Base-by-base conservation (phyloP, 495 filamentous ascomycete species). In the Polyplosphaeria fusca region DNA sequence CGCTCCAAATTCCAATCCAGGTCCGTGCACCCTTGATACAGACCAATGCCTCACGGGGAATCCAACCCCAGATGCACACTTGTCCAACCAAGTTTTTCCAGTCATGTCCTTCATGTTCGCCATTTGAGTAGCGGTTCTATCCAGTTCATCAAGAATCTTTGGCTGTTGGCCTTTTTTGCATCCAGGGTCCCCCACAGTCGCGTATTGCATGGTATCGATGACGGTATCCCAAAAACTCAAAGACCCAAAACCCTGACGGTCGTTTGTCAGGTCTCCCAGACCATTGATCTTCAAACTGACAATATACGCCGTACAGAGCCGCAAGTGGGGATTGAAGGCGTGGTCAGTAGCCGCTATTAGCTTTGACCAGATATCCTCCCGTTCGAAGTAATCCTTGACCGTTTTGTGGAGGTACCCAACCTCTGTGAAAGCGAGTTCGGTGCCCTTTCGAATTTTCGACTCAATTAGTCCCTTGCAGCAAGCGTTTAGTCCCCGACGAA, bases 401-500 rank as follows among this genome's bases (percentile, higher is more conserved):
- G 52, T 47, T 11, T 42, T n/a, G 28, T 55, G 41, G 12, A 55
- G 41, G 30, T 55, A 55, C n/a, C 52, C 52, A n/a, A 55, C 52
- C 14, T 25, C 18, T 12, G 52, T n/a, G 1, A 14, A 1, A 11
- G 40, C 40, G 26, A 47, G 40, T 4, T 16, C 5, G 13, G 14
- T 7, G 9, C 52, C 41, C 18, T 3, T 9, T 2, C 2, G 12
- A 22, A 30, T 4, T 35, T 39, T 55, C 5, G 41, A 55, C 39
- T 46, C 52, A 18, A 55, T 45, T 3, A 55, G 52, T 11, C 52
- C 52, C 22, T 47, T 55, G 20, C 41, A 55, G 26, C 27, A 55
- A 4, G 41, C 52, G 20, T 55, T 55, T 1, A 55, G 52, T 1
- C 52, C 26, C 2, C 52, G 52, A 19, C n/a, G 42, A 13, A 55